Conservation (phyloP, 1,139 yeast genomes). For the Blastobotrys niveus region DNA sequence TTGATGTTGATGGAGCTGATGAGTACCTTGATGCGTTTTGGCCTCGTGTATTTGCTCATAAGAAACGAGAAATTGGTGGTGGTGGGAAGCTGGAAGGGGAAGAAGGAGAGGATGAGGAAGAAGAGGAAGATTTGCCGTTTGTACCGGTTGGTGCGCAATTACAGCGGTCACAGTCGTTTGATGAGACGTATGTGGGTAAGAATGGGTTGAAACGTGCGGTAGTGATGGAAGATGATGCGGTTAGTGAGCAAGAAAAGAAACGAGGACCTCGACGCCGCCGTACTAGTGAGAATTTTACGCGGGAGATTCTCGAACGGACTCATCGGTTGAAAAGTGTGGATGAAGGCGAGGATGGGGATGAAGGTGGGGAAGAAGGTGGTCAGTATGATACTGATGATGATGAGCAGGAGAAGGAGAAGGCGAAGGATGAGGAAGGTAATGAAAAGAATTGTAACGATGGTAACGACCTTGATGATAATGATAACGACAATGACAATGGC, state of each 20-base stretch:
- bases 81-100: too few species aligned
- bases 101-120: constrained; percentile 2
- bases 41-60: too few species aligned
- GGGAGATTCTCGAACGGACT: constrained; percentile 6
- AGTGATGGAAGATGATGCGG: constrained; percentile 6
- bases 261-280: constrained; percentile 13
- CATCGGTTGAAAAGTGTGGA: constrained; percentile 6
- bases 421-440: not conserved
- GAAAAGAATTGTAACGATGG: not conserved
- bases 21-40: not conserved
- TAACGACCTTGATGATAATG: not conserved
- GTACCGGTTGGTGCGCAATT: constrained; percentile 12
- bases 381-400: not conserved
- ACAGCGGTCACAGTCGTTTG: constrained; percentile 5
- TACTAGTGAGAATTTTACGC: constrained; percentile 12
- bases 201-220: constrained; percentile 15
- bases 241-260: constrained; percentile 1
- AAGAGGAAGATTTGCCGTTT: constrained; percentile 9
- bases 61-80: too few species aligned
- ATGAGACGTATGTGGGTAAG: not conserved
- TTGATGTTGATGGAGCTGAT: not conserved
- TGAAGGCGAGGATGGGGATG: constrained; percentile 1
- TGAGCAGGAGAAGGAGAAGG: not conserved
- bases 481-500: constrained; percentile 1
- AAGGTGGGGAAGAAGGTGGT: not conserved